Evolutionary conservation across 768 basidiomycete genomes (phyloP).

Genomic region (Agaricus subrufescens): DNA sequence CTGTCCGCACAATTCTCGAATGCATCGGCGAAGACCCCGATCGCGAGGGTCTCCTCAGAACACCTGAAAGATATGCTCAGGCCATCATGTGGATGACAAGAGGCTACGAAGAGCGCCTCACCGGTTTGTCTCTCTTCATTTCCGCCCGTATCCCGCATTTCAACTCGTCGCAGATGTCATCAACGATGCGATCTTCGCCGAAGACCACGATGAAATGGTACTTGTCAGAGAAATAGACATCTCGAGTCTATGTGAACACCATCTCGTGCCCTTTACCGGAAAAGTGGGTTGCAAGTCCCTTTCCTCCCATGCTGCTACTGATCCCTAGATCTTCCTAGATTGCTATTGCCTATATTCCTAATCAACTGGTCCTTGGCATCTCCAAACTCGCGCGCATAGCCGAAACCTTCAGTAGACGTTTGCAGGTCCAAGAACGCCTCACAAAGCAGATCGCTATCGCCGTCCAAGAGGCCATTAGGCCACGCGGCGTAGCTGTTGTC

Average conservation of each 20-base stretch:
- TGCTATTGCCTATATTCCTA: slow-evolving; percentile 97
- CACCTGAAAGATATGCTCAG: slow-evolving; percentile 94
- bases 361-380: slow-evolving; percentile 87
- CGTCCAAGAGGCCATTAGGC: slow-evolving; percentile 97
- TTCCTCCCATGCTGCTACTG: slow-evolving; percentile 14
- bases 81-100: slow-evolving; percentile 99
- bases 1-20: slow-evolving; percentile 89
- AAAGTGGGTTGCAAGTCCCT: slow-evolving; percentile 55
- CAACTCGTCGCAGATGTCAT: slow-evolving; percentile 72
- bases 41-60: slow-evolving; percentile 86
- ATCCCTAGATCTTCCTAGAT: slow-evolving; percentile 47
- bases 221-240: slow-evolving; percentile 97
- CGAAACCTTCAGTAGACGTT: slow-evolving; percentile 91
- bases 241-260: slow-evolving; percentile 97
- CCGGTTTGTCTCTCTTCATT: slow-evolving; percentile 46
- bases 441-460: slow-evolving; percentile 97
- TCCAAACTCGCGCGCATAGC: slow-evolving; percentile 97
- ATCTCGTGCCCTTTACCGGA: slow-evolving; percentile 96
- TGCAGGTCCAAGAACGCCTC: slow-evolving; percentile 96
- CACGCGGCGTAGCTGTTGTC: slow-evolving; percentile 96
- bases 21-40: slow-evolving; percentile 98
- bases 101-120: slow-evolving; percentile 94
- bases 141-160: slow-evolving; percentile 10
- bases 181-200: slow-evolving; percentile 96
- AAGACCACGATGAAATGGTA: slow-evolving; percentile 99